phyloP scores from a whole-genome alignment of 1,284 basidiomycete genomes.

The Stygiomarasmius scandens region DNA sequence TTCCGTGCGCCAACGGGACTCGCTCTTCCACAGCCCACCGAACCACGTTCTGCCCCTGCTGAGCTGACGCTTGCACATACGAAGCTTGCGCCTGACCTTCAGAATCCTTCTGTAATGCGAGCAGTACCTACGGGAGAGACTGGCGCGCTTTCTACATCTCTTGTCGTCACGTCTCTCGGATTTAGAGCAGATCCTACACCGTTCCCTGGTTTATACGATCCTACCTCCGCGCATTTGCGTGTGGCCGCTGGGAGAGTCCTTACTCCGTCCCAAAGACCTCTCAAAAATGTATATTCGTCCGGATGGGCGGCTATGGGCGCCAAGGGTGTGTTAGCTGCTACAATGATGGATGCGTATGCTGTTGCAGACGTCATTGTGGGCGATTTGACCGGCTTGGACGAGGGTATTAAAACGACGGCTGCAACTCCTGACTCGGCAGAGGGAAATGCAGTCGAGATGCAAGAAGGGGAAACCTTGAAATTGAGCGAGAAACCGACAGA shows the following conservation, averaged over 20 bases:
- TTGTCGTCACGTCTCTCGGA: conserved; percentile 89
- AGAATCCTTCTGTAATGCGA: conserved; percentile 26
- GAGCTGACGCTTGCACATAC: conserved; percentile 64
- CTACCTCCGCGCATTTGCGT: conserved; percentile 47
- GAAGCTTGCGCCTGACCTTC: conserved; percentile 49
- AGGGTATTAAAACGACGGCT: conserved; percentile 11
- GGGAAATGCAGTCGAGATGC: conserved; percentile 25
- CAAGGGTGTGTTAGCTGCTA: conserved; percentile 89
- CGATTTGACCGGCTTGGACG: conserved; percentile 42
- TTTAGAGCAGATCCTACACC: conserved; percentile 71
- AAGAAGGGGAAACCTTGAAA: conserved; percentile 36
- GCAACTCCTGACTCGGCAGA: conserved; percentile 13
- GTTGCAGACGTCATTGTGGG: conserved; percentile 72
- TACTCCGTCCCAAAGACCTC: conserved; percentile 31
- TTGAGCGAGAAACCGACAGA: conserved; percentile 28
- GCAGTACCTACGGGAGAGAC: conserved; percentile 66
- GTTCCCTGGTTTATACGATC: conserved; percentile 6
- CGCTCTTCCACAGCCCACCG: conserved; percentile 26
- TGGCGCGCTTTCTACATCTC: conserved; percentile 62
- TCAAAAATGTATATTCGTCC: conserved; percentile 82
- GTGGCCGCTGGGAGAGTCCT: conserved; percentile 55
- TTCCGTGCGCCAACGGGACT: conserved; percentile 72
- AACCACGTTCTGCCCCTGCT: conserved; percentile 19
- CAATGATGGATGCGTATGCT: conserved; percentile 91
- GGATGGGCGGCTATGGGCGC: conserved; percentile 96